phyloP scores from a whole-genome alignment of 176 grass and related monocot species.

The Juncus inflexus region DNA sequence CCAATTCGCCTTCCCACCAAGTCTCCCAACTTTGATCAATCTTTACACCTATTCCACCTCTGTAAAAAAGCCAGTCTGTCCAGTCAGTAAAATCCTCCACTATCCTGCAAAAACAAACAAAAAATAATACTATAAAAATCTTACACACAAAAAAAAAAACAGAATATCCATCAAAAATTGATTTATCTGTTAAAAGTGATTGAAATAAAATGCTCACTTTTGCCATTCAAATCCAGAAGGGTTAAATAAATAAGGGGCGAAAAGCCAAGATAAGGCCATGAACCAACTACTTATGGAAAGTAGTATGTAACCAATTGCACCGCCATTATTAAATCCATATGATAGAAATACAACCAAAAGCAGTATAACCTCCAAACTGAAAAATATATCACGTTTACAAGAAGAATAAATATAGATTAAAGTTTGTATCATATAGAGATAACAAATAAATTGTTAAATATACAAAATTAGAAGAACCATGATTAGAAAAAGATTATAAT shows the following conservation, averaged over 20 bases:
- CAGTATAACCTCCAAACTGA: constrained; percentile 88
- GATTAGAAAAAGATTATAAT: constrained; percentile 3
- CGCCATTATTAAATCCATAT: constrained; percentile 75
- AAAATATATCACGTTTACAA: neutral
- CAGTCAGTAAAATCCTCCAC: constrained; percentile 97
- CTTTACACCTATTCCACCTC: constrained; percentile 92
- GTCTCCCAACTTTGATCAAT: constrained; percentile 88
- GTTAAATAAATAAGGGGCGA: constrained; percentile 97
- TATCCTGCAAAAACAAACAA: constrained; percentile 35
- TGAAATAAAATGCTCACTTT: constrained; percentile 51
- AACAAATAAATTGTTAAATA: constrained; percentile 16
- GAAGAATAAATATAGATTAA: no score
- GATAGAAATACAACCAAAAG: constrained; percentile 83
- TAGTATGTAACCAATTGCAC: constrained; percentile 81
- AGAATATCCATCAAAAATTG: no score
- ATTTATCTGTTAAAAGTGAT: no score
- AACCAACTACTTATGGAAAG: constrained; percentile 92
- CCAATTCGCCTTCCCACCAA: constrained; percentile 95
- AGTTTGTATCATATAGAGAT: constrained; percentile 1
- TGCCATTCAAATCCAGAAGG: constrained; percentile 99
- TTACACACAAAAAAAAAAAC: neutral
- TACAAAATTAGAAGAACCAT: neutral
- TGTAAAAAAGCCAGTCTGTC: constrained; percentile 92
- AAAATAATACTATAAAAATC: neutral
- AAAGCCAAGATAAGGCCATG: constrained; percentile 89